phyloP scores from a whole-genome alignment of 148 eudicot species.

The Hydrangea macrophylla region DNA sequence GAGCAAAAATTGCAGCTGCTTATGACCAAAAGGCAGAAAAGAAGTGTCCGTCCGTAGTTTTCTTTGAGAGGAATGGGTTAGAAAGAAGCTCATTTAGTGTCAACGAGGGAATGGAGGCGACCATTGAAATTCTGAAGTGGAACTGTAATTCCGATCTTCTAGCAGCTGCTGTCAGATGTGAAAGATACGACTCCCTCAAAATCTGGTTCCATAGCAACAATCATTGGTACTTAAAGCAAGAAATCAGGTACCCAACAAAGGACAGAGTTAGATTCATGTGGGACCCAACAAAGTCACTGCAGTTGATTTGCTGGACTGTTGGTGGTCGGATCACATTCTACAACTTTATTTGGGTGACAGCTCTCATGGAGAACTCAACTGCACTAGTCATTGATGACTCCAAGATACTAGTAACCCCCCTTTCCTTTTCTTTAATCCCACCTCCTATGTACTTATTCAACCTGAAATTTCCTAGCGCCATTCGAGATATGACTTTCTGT shows the following conservation, averaged over 20 bases:
- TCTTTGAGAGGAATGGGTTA: slow-evolving; percentile 89
- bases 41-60: slow-evolving; percentile 53
- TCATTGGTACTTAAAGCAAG: slow-evolving; percentile 94
- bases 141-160: slow-evolving; percentile 83
- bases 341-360: slow-evolving; percentile 75
- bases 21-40: slow-evolving; percentile 50
- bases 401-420: slow-evolving; percentile 70
- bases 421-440: slow-evolving; percentile 70
- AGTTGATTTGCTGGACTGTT: slow-evolving; percentile 84
- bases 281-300: slow-evolving; percentile 79
- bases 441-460: slow-evolving; percentile 89
- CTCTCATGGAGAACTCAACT: slow-evolving; percentile 73
- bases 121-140: slow-evolving; percentile 68
- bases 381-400: slow-evolving; percentile 84
- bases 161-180: slow-evolving; percentile 62
- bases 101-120: slow-evolving; percentile 46
- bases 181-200: slow-evolving; percentile 58
- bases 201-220: slow-evolving; percentile 89
- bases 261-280: slow-evolving; percentile 72
- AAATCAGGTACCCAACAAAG: slow-evolving; percentile 59
- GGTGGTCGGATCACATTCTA: slow-evolving; percentile 58
- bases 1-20: slow-evolving; percentile 80
- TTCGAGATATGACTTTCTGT: slow-evolving; percentile 70
- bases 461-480: slow-evolving; percentile 62
- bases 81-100: slow-evolving; percentile 86